phyloP scores from a whole-genome alignment of 2,329 filamentous ascomycete species.

The Cladosporium sp. region DNA sequence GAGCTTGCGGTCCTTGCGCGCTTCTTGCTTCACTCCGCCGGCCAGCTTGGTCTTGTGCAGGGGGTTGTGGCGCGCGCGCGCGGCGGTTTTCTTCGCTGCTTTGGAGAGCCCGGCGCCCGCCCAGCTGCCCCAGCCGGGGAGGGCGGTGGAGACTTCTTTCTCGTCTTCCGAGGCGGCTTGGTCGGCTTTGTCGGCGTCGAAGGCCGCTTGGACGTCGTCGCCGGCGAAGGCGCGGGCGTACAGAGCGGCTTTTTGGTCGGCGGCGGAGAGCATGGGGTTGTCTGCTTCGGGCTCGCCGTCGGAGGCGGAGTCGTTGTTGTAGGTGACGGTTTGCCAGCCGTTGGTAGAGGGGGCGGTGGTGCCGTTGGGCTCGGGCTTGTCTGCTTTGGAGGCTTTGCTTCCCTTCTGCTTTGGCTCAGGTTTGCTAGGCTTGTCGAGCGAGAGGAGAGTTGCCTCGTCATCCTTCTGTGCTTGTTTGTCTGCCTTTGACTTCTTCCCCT shows the following conservation, averaged over 20 bases:
- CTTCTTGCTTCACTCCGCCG: constrained; percentile 68
- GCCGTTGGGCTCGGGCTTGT: constrained; percentile 18
- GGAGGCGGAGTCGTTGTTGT: constrained; percentile 30
- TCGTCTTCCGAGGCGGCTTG: constrained; percentile 72
- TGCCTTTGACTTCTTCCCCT: constrained; percentile 20
- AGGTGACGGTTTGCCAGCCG: constrained; percentile 42
- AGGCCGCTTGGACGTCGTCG: constrained; percentile 75
- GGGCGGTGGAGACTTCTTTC: constrained; percentile 73
- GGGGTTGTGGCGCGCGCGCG: constrained; percentile 46
- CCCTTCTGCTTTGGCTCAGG: constrained; percentile 17
- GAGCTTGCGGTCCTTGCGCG: constrained; percentile 66
- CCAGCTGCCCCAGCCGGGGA: constrained; percentile 95
- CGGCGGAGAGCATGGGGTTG: constrained; percentile 22
- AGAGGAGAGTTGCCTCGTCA: constrained; percentile 15
- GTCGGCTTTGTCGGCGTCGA: constrained; percentile 72
- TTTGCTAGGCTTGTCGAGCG: constrained; percentile 11
- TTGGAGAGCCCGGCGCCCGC: constrained; percentile 75
- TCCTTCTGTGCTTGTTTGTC: constrained; percentile 15
- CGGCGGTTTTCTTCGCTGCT: constrained; percentile 60
- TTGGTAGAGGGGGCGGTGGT: constrained; percentile 28
- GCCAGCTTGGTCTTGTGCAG: constrained; percentile 52
- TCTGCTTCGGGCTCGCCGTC: constrained; percentile 21
- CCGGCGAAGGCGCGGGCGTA: constrained; percentile 79
- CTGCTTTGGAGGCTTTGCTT: constrained; percentile 4
- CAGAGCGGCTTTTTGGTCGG: constrained; percentile 59